These are phyloP conservation scores for Syzygium syzygioides DNA, from an alignment of 441 rosid species.

Conservation along the genomic window DNA sequence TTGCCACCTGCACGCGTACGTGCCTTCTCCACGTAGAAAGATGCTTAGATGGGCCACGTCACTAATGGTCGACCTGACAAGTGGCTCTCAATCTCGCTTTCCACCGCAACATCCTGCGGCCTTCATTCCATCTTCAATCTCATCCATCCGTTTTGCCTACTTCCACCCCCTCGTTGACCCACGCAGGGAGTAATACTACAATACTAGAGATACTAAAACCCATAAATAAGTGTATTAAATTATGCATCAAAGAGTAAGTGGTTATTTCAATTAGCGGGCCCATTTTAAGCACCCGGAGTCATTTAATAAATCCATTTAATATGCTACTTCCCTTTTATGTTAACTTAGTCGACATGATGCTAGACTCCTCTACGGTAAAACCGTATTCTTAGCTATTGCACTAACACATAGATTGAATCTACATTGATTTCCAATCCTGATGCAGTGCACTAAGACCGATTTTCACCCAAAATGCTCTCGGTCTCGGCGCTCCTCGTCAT, in stretches of 20 bases:
- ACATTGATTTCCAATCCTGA: neutral
- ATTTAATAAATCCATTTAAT: neutral
- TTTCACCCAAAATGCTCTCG: neutral
- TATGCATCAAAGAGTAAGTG: too few relatives aligned
- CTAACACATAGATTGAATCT: neutral
- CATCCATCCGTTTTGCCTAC: neutral
- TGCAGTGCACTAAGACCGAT: fast-evolving
- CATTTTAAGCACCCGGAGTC: neutral
- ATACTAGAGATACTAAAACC: neutral
- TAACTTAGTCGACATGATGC: neutral
- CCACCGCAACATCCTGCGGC: neutral
- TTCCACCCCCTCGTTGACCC: fast-evolving
- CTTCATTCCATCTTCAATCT: neutral
- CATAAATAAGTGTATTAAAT: too few relatives aligned
- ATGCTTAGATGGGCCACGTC: neutral
- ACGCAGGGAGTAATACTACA: fast-evolving
- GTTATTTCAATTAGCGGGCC: too few relatives aligned
- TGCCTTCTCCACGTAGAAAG: neutral
- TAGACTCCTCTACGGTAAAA: fast-evolving
- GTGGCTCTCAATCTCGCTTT: neutral
- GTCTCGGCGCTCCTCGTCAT: neutral
- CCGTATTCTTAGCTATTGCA: neutral
- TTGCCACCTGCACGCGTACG: fast-evolving
- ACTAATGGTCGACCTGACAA: neutral
- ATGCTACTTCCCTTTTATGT: fast-evolving